A percentile compares a stretch with the other conserved stretches of the same genome.
Evolutionary conservation across 1,139 yeast species (phyloP).

Genomic region (Pneumocystis wakefieldiae): DNA sequence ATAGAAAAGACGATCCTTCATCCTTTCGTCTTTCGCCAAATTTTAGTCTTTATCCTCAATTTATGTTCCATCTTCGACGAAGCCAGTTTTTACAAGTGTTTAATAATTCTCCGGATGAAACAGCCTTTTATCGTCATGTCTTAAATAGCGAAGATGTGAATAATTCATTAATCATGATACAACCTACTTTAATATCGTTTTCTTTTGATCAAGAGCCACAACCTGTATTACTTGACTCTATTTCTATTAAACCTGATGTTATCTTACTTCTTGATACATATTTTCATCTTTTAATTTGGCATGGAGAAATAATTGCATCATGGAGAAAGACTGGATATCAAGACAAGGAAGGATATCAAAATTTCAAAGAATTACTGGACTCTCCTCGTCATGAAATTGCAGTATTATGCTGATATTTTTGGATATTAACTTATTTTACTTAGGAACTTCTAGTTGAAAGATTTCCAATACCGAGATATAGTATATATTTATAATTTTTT

Average conservation of each 20-base stretch:
- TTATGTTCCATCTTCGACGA: conserved; percentile 88
- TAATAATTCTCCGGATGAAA: conserved; percentile 96
- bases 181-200: conserved; percentile 84
- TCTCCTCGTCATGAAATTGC: conserved; percentile 91
- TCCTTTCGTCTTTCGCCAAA: conserved; percentile 67
- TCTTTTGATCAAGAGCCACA: conserved; percentile 65
- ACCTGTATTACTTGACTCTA: conserved; percentile 88
- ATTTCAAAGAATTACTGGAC: conserved; percentile 70
- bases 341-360: conserved; percentile 76
- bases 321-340: conserved; percentile 96
- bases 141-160: conserved; percentile 80
- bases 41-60: conserved; percentile 85
- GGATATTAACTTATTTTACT: not conserved
- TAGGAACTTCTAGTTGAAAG: conserved; percentile 68
- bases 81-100: conserved; percentile 92
- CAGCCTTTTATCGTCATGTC: conserved; percentile 91
- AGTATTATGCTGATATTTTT: not conserved
- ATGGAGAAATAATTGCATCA: conserved; percentile 85
- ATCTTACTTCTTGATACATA: conserved; percentile 83
- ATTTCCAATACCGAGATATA: conserved; percentile 92
- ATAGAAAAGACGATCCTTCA: conserved; percentile 55
- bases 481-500: not conserved
- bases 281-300: conserved; percentile 89
- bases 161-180: conserved; percentile 91
- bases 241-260: conserved; percentile 78